Evolutionary conservation across 2,329 filamentous ascomycete species (phyloP).

Genomic region (Sporothrix luriei): DNA sequence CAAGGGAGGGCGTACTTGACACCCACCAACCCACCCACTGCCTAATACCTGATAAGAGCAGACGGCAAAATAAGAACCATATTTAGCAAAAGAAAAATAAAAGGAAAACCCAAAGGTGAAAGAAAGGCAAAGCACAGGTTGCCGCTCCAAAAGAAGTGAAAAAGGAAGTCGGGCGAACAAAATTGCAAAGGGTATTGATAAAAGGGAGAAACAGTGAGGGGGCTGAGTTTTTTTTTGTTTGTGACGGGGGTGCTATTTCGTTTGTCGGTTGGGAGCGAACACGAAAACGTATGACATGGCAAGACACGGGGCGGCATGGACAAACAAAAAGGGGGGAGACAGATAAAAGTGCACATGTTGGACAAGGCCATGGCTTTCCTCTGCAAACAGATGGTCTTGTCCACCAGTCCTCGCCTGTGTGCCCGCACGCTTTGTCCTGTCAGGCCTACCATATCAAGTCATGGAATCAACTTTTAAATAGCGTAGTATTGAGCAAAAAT

Average conservation of each 20-base stretch:
- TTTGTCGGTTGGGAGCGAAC: conserved; percentile 6
- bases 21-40: not conserved
- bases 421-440: too few species aligned
- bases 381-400: not conserved
- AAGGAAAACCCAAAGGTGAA: not conserved
- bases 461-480: not conserved
- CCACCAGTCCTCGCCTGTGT: not conserved
- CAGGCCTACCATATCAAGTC: not conserved
- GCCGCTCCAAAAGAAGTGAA: not conserved
- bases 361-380: not conserved
- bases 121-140: not conserved
- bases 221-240: not conserved
- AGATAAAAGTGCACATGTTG: conserved; percentile 1
- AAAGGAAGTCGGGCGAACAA: not conserved
- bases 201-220: conserved; percentile 2
- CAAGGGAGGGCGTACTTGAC: not conserved
- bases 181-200: not conserved
- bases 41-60: not conserved
- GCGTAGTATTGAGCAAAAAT: conserved; percentile 14
- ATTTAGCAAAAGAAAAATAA: not conserved
- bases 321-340: not conserved
- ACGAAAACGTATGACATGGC: not conserved
- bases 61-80: not conserved
- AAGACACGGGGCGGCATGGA: not conserved
- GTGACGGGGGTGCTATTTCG: not conserved